phyloP scores from a whole-genome alignment of 768 basidiomycete genomes.

The Leccinum aurantiacum region DNA sequence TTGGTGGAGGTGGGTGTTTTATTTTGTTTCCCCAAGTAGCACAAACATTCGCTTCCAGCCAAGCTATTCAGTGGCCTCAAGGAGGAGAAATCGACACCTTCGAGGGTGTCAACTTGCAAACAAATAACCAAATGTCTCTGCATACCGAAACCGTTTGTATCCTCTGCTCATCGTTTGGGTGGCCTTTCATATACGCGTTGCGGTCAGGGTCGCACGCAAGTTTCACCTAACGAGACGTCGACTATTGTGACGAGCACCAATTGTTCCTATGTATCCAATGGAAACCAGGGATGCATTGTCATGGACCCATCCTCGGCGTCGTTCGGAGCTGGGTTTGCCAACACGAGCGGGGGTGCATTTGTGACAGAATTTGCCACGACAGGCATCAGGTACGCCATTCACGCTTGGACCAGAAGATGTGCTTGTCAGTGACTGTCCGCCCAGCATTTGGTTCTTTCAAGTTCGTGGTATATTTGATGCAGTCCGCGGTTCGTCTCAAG shows the following conservation, averaged over 20 bases:
- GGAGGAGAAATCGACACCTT: conserved; percentile 80
- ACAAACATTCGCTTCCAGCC: conserved; percentile 28
- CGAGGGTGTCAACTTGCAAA: conserved; percentile 73
- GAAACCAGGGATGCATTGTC: conserved; percentile 66
- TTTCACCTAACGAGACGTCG: conserved; percentile 49
- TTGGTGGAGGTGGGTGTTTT: conserved; percentile 42
- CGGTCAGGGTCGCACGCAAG: conserved; percentile 51
- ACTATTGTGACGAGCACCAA: conserved; percentile 55
- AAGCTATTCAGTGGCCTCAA: conserved; percentile 57
- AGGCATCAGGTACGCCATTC: conserved; percentile 58
- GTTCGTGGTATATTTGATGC: conserved; percentile 15
- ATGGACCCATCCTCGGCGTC: conserved; percentile 52
- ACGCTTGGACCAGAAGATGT: not conserved
- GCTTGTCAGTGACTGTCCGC: not conserved
- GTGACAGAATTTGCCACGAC: conserved; percentile 68
- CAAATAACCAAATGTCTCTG: conserved; percentile 68
- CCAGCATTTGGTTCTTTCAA: conserved; percentile 34
- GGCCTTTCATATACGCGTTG: not conserved
- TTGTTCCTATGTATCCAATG: conserved; percentile 55
- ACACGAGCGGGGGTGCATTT: conserved; percentile 68
- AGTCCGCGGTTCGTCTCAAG: not conserved
- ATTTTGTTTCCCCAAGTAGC: not conserved
- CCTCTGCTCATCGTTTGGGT: not conserved
- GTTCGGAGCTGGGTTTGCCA: conserved; percentile 68
- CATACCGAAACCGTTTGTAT: conserved; percentile 57